These are phyloP conservation scores for Thraustochytrium sp. DNA, from an alignment of 352 stramenopile genomes.

Conservation along the genomic window DNA sequence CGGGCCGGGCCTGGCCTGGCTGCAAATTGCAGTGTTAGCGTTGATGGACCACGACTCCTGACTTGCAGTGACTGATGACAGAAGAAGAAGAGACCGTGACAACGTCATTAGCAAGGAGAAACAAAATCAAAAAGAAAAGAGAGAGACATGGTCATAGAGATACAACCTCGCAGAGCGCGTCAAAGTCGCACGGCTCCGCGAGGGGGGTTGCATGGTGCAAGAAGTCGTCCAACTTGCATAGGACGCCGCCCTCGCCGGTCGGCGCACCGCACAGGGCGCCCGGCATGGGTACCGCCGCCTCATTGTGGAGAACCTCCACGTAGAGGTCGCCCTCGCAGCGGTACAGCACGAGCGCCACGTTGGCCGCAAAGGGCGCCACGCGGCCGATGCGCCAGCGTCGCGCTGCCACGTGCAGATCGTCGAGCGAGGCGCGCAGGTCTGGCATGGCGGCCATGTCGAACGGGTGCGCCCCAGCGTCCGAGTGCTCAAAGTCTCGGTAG, in stretches of 20 bases:
- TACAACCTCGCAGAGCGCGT: not conserved
- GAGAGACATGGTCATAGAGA: too few species aligned
- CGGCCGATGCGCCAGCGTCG: not conserved
- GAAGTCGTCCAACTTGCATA: constrained; percentile 12
- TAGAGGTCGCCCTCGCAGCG: not conserved
- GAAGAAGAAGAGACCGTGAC: too few species aligned
- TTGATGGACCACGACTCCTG: too few species aligned
- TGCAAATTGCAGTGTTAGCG: too few species aligned
- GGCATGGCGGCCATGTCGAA: not conserved
- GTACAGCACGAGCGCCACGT: not conserved
- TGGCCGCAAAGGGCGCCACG: constrained; percentile 3
- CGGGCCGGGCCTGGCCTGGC: too few species aligned
- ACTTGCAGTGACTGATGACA: too few species aligned
- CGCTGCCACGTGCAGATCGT: not conserved
- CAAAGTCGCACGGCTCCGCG: constrained; percentile 19
- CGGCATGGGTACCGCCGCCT: not conserved
- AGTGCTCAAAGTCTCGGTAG: not conserved
- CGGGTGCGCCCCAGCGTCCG: not conserved
- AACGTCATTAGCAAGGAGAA: too few species aligned
- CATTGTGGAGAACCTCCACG: constrained; percentile 22
- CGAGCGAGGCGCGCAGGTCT: not conserved
- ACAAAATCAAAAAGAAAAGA: too few species aligned
- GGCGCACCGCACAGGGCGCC: not conserved
- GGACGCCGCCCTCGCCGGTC: not conserved
- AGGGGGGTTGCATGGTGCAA: not conserved